Base-by-base conservation (phyloP, 176 grass and related monocot genomes). In the Secale cereale region DNA sequence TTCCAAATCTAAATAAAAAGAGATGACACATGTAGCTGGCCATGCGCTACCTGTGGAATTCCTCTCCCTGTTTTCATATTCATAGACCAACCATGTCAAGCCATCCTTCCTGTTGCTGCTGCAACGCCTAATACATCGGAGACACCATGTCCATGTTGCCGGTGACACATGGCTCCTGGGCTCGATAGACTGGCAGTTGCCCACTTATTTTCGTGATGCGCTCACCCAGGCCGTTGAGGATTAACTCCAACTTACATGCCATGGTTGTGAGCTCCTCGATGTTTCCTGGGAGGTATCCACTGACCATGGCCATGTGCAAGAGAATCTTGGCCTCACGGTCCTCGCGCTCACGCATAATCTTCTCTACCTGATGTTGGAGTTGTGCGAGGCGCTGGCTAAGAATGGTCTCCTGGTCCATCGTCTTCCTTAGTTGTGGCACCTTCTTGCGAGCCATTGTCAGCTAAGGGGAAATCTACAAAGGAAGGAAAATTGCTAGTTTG, bases 371-470 rank as follows among this genome's bases (percentile, higher is more conserved):
- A 0, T 74, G 70, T 17, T 26, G 23, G 3, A 88, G 69, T 65
- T 85, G 90, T 36, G 3, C 2, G 22, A 76, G 32, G n/a, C 91
- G 76, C 16, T 22, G 11, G 0, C 35, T 29, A 19, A 92, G 90
- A 66, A 90, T 86, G 4, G 74, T 59, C 46, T 87, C 88, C 20
- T 76, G 75, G 31, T 89, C 81, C 26, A 61, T 6, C 40, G 70
- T 85, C 57, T 89, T 90, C 36, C 79, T 86, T 54, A 59, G 68
- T 22, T 78, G 59, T 15, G 87, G 54, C 19, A 81, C 9, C 74
- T 85, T 91, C 50, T 81, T 86, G 30, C 78, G 66, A 11, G 82
- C 45, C 92, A 94, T 94, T 9, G 59, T 7, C 2, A 52, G 23
- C 10, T 1, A 25, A 33, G 17, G 43, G 6, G 10, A 19, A 77